phyloP scores from a whole-genome alignment of 176 grass and related monocot genomes.

The Eremochloa ophiuroides region DNA sequence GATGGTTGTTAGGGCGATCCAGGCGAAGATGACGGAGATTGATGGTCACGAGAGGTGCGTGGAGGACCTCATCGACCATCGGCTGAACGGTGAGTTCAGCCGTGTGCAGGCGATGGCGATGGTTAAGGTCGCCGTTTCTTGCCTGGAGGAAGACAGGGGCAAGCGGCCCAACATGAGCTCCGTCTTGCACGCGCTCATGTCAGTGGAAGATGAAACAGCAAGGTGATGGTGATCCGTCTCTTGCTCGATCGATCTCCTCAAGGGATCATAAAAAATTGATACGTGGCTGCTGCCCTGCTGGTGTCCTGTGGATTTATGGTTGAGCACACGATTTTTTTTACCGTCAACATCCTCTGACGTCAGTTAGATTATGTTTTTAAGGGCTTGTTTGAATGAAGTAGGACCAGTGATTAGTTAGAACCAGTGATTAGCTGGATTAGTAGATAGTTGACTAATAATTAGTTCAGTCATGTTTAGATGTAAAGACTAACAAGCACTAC shows the following conservation, averaged over 20 bases:
- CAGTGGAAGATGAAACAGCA: background rate
- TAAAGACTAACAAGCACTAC: too few species aligned
- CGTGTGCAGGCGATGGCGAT: background rate
- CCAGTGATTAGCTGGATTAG: too few species aligned
- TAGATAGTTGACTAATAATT: too few species aligned
- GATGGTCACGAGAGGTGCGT: background rate
- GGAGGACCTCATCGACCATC: background rate
- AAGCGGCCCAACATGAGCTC: slow-evolving; percentile 19
- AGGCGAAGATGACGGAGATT: background rate
- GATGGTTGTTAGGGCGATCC: background rate
- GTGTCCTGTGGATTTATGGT: background rate
- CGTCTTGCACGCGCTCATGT: background rate
- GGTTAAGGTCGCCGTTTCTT: background rate
- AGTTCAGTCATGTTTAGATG: too few species aligned
- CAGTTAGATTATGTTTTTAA: background rate
- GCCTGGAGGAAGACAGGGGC: slow-evolving; percentile 23
- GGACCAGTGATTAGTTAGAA: too few species aligned
- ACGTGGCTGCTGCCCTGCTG: too few species aligned
- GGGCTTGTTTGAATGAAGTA: too few species aligned
- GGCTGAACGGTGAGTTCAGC: background rate
- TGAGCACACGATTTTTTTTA: background rate
- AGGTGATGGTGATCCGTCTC: background rate
- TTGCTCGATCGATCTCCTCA: too few species aligned
- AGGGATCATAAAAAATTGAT: background rate
- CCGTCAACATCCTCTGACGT: background rate